Evolutionary conservation across 306 rosid species (phyloP).

Genomic region (Dryas drummondii): DNA sequence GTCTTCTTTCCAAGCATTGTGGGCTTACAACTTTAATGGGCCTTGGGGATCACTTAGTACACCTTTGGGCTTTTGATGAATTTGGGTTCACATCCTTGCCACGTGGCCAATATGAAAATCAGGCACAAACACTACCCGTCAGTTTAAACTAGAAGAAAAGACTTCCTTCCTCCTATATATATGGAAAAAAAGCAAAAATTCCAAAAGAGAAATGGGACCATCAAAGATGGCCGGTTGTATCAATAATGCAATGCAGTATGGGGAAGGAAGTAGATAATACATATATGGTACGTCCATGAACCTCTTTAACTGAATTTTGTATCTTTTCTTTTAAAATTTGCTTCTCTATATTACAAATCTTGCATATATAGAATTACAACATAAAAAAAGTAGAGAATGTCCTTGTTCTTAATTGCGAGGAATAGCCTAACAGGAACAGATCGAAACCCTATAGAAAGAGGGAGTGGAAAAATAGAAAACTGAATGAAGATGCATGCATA

Average conservation of each 20-base stretch:
- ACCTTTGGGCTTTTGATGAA: too few relatives aligned
- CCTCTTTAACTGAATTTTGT: neutral
- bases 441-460: neutral
- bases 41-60: too few relatives aligned
- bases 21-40: too few relatives aligned
- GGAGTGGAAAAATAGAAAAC: neutral
- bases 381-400: neutral
- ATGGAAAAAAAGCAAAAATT: too few relatives aligned
- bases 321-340: neutral
- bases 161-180: too few relatives aligned
- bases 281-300: neutral
- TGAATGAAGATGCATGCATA: slow-evolving; percentile 2
- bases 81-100: too few relatives aligned
- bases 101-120: too few relatives aligned
- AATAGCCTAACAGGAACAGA: slow-evolving; percentile 11
- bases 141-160: too few relatives aligned
- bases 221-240: neutral
- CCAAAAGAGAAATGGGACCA: neutral
- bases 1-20: too few relatives aligned
- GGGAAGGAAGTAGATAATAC: neutral
- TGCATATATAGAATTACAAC: slow-evolving; percentile 6
- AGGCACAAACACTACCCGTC: too few relatives aligned
- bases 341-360: slow-evolving; percentile 12
- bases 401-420: slow-evolving; percentile 4
- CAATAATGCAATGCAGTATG: neutral